Conservation (phyloP, 177 flowering plant species). For the Vitis hybrid region DNA sequence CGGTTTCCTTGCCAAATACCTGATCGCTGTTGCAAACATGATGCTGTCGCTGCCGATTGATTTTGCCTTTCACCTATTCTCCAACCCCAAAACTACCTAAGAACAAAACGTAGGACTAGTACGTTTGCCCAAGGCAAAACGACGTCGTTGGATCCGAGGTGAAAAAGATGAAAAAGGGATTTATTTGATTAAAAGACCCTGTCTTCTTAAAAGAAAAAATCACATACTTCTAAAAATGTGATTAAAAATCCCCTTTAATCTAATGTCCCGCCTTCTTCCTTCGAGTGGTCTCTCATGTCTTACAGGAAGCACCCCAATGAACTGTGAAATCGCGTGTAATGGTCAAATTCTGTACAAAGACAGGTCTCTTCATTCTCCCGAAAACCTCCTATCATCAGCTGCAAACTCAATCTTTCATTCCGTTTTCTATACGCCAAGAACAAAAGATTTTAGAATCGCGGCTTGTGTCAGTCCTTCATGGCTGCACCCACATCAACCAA, state of each 20-base stretch:
- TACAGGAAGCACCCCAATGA: too few species aligned
- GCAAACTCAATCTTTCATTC: conserved; percentile 9
- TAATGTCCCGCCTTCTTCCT: too few species aligned
- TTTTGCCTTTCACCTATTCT: not conserved
- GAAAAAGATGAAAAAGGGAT: too few species aligned
- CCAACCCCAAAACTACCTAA: not conserved
- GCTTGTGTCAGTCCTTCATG: conserved; percentile 38
- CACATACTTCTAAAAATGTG: too few species aligned
- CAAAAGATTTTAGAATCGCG: conserved; percentile 29
- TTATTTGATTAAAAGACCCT: too few species aligned
- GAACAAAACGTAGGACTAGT: not conserved
- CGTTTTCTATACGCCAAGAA: conserved; percentile 17
- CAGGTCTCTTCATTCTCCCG: not conserved
- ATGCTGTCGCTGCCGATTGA: conserved; percentile 6
- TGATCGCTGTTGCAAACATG: conserved; percentile 60
- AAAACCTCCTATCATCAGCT: not conserved
- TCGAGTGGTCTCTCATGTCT: too few species aligned
- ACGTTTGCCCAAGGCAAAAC: too few species aligned
- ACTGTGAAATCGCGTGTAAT: conserved; percentile 1
- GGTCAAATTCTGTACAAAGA: conserved; percentile 12
- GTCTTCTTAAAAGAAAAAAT: too few species aligned
- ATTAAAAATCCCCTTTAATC: too few species aligned
- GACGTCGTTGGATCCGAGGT: too few species aligned
- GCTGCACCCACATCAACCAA: conserved; percentile 33
- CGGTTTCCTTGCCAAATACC: conserved; percentile 62